Conservation (phyloP, 202 grass and related monocot genomes). For the Musa balbisiana region DNA sequence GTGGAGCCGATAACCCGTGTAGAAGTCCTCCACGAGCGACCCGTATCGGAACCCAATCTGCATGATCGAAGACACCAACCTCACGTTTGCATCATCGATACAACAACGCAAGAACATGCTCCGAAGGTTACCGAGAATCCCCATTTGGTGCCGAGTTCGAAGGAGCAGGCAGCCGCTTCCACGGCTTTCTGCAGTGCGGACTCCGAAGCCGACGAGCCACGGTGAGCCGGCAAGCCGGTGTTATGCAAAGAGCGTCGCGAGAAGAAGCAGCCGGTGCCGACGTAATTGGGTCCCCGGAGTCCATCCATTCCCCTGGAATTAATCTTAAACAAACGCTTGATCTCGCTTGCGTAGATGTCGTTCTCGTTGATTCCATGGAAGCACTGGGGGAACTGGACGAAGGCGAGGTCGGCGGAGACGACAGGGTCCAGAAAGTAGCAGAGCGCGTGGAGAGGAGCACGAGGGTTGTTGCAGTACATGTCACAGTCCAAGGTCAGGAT, state of each 20-base stretch:
- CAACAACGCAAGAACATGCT: too few relatives aligned
- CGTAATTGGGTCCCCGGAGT: slow-evolving; percentile 23
- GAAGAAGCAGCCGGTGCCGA: slow-evolving; percentile 37
- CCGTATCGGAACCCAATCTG: slow-evolving; percentile 67
- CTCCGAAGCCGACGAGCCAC: background rate
- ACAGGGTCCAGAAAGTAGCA: slow-evolving; percentile 42
- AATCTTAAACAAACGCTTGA: slow-evolving; percentile 16
- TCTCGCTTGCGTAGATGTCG: slow-evolving; percentile 26
- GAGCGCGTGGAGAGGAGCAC: slow-evolving; percentile 25
- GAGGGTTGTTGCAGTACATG: slow-evolving; percentile 32
- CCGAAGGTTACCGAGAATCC: too few relatives aligned
- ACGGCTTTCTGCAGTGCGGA: too few relatives aligned
- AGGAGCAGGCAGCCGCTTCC: slow-evolving; percentile 19
- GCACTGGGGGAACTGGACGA: slow-evolving; percentile 41
- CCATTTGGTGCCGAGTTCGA: slow-evolving; percentile 40
- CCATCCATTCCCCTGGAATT: slow-evolving; percentile 25
- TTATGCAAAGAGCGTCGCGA: slow-evolving; percentile 17
- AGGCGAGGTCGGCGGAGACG: slow-evolving; percentile 23
- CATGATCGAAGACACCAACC: too few relatives aligned
- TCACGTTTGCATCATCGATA: too few relatives aligned
- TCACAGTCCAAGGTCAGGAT: slow-evolving; percentile 41
- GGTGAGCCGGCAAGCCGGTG: background rate
- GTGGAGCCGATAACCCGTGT: slow-evolving; percentile 47
- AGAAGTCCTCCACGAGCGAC: slow-evolving; percentile 50
- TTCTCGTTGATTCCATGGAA: slow-evolving; percentile 32